phyloP scores from a whole-genome alignment of 371 early-diverging fungal genomes.

The Coemansia sp. region DNA sequence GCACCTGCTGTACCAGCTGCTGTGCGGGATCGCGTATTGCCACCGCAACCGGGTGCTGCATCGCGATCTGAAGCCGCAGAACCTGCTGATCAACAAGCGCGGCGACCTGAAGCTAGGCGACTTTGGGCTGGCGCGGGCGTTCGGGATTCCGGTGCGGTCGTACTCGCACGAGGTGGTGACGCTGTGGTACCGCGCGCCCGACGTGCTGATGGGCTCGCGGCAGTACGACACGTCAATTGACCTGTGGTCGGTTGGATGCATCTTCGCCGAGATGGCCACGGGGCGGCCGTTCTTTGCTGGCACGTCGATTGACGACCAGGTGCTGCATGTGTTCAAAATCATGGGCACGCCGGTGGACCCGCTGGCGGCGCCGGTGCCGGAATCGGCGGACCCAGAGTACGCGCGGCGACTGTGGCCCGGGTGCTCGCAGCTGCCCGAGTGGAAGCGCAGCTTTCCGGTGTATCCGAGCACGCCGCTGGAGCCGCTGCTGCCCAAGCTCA shows the following conservation, averaged over 20 bases:
- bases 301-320: constrained; percentile 83
- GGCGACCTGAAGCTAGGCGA: constrained; percentile 95
- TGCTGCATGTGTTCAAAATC: constrained; percentile 85
- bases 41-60: constrained; percentile 58
- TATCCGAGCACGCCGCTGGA: constrained; percentile 69
- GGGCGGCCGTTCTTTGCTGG: constrained; percentile 98
- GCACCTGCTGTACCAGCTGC: constrained; percentile 55
- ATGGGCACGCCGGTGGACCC: constrained; percentile 89
- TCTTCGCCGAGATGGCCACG: constrained; percentile 77
- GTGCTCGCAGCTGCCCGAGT: constrained; percentile 92
- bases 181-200: constrained; percentile 97
- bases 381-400: constrained; percentile 30
- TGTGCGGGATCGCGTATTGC: constrained; percentile 57
- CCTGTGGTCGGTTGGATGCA: constrained; percentile 99
- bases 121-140: constrained; percentile 97
- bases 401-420: constrained; percentile 75
- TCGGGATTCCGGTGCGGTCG: constrained; percentile 95
- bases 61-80: constrained; percentile 59
- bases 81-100: constrained; percentile 71
- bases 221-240: constrained; percentile 98
- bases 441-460: constrained; percentile 71
- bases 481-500: constrained; percentile 77
- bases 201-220: constrained; percentile 97
- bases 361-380: constrained; percentile 69
- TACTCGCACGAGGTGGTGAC: constrained; percentile 98